Evolutionary conservation across 2,329 filamentous ascomycete species (phyloP).

Genomic region (Botrytis galanthina): DNA sequence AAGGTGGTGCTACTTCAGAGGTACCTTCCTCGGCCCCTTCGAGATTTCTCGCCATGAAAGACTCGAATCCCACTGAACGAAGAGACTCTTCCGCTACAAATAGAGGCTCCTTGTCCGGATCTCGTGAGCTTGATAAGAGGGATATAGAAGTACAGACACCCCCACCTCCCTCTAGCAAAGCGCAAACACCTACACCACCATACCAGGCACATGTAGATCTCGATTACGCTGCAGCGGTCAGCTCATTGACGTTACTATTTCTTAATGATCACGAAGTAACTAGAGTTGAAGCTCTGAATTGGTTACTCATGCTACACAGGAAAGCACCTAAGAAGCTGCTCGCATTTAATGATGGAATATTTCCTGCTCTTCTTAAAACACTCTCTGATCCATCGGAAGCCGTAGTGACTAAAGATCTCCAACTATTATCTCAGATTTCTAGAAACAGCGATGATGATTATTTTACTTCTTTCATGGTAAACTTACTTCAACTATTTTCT

Average conservation of each 20-base stretch:
- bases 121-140: slow-evolving; percentile 51
- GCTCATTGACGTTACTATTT: slow-evolving; percentile 87
- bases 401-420: slow-evolving; percentile 90
- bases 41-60: slow-evolving; percentile 44
- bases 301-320: slow-evolving; percentile 96
- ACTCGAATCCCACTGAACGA: slow-evolving; percentile 35
- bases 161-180: slow-evolving; percentile 39
- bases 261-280: slow-evolving; percentile 97
- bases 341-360: slow-evolving; percentile 95
- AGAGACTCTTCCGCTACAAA: slow-evolving; percentile 37
- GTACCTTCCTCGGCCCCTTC: slow-evolving; percentile 41
- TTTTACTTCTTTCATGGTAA: slow-evolving; percentile 98
- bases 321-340: slow-evolving; percentile 92
- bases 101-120: slow-evolving; percentile 41
- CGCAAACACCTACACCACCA: slow-evolving; percentile 39
- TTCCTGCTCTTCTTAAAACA: slow-evolving; percentile 92
- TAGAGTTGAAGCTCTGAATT: slow-evolving; percentile 86
- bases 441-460: slow-evolving; percentile 96
- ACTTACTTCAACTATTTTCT: slow-evolving; percentile 89
- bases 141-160: slow-evolving; percentile 54
- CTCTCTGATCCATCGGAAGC: slow-evolving; percentile 93
- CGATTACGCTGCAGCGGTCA: slow-evolving; percentile 95
- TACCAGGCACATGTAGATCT: slow-evolving; percentile 64
- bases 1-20: slow-evolving; percentile 45
- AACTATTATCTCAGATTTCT: slow-evolving; percentile 93